These are phyloP conservation scores for Dissophora globulifera DNA, from an alignment of 192 early-diverging fungal genomes.

Conservation along the genomic window DNA sequence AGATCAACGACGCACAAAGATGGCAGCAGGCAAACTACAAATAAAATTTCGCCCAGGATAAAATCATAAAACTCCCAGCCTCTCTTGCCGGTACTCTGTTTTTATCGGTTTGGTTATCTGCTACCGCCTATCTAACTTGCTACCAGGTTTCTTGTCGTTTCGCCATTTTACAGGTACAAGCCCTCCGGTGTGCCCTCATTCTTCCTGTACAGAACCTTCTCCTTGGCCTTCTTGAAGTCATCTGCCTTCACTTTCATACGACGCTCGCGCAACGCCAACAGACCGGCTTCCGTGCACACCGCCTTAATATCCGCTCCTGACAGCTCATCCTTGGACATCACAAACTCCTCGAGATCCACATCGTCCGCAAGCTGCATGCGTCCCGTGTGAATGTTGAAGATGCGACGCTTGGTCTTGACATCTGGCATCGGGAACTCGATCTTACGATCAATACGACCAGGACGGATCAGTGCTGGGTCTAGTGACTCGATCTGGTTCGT, in stretches of 20 bases:
- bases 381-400: slow-evolving; percentile 95
- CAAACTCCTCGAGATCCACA: slow-evolving; percentile 98
- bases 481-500: slow-evolving; percentile 98
- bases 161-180: slow-evolving; percentile 76
- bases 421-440: slow-evolving; percentile 99
- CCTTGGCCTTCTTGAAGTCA: slow-evolving; percentile 97
- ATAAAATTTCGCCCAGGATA: background rate
- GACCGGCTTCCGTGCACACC: slow-evolving; percentile 98
- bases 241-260: slow-evolving; percentile 98
- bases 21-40: background rate
- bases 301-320: slow-evolving; percentile 99
- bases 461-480: slow-evolving; percentile 96
- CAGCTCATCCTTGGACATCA: slow-evolving; percentile 99
- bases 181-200: slow-evolving; percentile 99
- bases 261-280: slow-evolving; percentile 96
- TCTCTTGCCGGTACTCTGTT: too few species aligned
- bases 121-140: background rate
- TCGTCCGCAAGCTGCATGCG: slow-evolving; percentile 96
- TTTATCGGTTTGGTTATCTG: too few species aligned
- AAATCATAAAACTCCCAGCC: too few species aligned
- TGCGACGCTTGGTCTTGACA: slow-evolving; percentile 95
- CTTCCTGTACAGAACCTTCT: slow-evolving; percentile 99
- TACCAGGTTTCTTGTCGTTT: too few species aligned
- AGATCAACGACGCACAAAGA: too few species aligned
- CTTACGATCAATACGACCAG: slow-evolving; percentile 98